Base-by-base conservation (phyloP, 1,284 basidiomycete genomes). In the Austroboletus novae-zelandiae region DNA sequence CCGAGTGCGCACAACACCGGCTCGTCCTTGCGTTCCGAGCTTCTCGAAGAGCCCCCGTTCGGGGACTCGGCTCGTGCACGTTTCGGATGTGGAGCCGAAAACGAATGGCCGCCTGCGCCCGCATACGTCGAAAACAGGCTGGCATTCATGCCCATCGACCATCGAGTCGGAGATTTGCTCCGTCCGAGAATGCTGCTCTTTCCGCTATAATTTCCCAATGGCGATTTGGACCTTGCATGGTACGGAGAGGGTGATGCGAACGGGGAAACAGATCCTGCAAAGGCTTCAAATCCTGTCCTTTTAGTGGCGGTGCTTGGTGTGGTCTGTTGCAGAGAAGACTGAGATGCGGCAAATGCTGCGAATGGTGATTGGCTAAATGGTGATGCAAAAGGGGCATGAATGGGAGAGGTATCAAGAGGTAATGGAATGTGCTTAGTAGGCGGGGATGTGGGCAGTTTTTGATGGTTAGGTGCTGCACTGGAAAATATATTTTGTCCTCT, bases 51-150 rank as follows among this genome's bases (percentile, higher is more conserved):
- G n/a, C 64, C 64, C 13, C 66, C 66, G 18, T 68, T 67, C 47
- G 79, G 79, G 6, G 80, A 79, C 13, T 65, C 77, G 6, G 78
- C 76, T 37, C 77, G 71, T 5, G 75, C 73, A 36, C 81, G 77
- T 62, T 82, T 84, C 35, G 74, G 69, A 27, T 66, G 68, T 15
- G 81, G 77, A 14, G 52, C 54, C 25, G 50, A 66, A 57, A 86
- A 83, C 36, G 73, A 70, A 52, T 81, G 78, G 18, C 68, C 68
- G 1, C 76, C 72, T 9, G 73, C 70, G 30, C 66, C 61, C 4
- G 78, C 78, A 64, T 87, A 88, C 14, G 80, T 74, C 9, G 80
- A 77, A 60, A 88, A 88, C 6, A 81, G 81, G 57, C 71, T 84
- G 15, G 71, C 61, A 45, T 66, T 72, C 44, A 71, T 60, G 6